Conservation (phyloP, 129 eudicot genomes). For the Saposhnikovia divaricata region DNA sequence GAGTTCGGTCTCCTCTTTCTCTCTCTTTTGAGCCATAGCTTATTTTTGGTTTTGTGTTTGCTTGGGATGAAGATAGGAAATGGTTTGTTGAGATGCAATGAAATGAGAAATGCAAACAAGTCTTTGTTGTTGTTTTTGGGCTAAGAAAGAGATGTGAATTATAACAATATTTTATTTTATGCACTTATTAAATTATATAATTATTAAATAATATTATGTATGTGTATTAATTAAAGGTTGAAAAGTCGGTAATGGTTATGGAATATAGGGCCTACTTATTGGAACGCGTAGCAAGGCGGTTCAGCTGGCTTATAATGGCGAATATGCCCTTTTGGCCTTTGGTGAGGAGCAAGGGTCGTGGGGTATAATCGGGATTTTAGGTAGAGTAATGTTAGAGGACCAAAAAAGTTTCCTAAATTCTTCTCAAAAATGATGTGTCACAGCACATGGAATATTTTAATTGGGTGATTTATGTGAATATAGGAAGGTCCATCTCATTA, state of each 20-base stretch:
- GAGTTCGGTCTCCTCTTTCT: conserved; percentile 85
- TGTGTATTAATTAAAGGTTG: conserved; percentile 7
- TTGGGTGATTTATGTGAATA: too few species aligned
- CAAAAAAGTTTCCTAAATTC: too few species aligned
- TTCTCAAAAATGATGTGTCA: too few species aligned
- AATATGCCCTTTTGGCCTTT: not conserved
- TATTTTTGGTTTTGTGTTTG: conserved; percentile 1
- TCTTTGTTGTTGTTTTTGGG: conserved; percentile 4
- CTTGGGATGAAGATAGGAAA: not conserved
- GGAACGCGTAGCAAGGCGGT: conserved; percentile 6
- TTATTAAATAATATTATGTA: not conserved
- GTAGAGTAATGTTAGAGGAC: too few species aligned
- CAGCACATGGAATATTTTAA: too few species aligned
- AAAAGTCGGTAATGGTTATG: conserved; percentile 37
- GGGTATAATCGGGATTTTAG: not conserved
- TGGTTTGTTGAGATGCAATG: conserved; percentile 15
- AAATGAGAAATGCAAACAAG: conserved; percentile 1
- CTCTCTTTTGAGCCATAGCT: conserved; percentile 66
- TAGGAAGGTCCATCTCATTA: too few species aligned
- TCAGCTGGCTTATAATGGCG: not conserved
- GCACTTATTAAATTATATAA: not conserved
- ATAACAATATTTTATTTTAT: not conserved
- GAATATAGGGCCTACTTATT: conserved; percentile 10
- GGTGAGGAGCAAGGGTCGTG: not conserved
- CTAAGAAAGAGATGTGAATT: conserved; percentile 6